These are phyloP conservation scores for Neurospora discreta DNA, from an alignment of 495 filamentous ascomycete genomes.

Conservation along the genomic window DNA sequence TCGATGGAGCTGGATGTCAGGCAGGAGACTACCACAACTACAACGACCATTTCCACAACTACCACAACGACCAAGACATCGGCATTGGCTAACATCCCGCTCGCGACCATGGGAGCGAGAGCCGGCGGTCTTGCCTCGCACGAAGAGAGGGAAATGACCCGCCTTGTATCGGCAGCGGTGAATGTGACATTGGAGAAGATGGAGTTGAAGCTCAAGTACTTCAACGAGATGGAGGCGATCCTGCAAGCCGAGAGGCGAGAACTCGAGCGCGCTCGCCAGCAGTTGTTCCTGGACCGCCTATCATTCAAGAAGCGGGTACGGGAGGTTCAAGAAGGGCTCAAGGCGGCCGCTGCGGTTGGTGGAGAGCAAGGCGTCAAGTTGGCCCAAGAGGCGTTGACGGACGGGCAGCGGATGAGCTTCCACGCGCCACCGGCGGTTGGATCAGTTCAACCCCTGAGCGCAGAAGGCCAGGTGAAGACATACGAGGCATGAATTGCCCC, in stretches of 20 bases:
- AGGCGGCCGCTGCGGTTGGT: slow-evolving; percentile 46
- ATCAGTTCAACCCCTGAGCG: slow-evolving; percentile 54
- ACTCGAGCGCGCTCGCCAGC: slow-evolving; percentile 78
- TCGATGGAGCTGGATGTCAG: slow-evolving; percentile 44
- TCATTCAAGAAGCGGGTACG: slow-evolving; percentile 78
- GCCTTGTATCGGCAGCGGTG: slow-evolving; percentile 74
- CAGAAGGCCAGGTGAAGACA: slow-evolving; percentile 44
- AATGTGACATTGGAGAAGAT: slow-evolving; percentile 77
- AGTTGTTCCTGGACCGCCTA: slow-evolving; percentile 85
- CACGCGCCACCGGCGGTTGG: slow-evolving; percentile 35
- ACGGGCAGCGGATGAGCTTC: slow-evolving; percentile 51
- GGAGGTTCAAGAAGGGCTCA: slow-evolving; percentile 69
- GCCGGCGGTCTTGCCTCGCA: slow-evolving; percentile 83
- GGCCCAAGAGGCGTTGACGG: slow-evolving; percentile 35
- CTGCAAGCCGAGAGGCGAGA: slow-evolving; percentile 87
- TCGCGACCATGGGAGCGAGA: slow-evolving; percentile 76
- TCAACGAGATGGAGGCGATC: slow-evolving; percentile 88
- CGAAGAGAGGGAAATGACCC: slow-evolving; percentile 91
- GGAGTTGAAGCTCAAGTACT: slow-evolving; percentile 79
- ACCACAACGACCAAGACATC: slow-evolving; percentile 42
- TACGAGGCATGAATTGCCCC: slow-evolving; percentile 31
- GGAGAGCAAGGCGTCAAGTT: slow-evolving; percentile 49
- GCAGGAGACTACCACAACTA: slow-evolving; percentile 29
- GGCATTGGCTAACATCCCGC: slow-evolving; percentile 62
- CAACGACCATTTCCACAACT: slow-evolving; percentile 28